Percentiles rank a stretch among this genome's conserved stretches.
phyloP scores from a whole-genome alignment of 495 filamentous ascomycete genomes.

The Niebla homalea region DNA sequence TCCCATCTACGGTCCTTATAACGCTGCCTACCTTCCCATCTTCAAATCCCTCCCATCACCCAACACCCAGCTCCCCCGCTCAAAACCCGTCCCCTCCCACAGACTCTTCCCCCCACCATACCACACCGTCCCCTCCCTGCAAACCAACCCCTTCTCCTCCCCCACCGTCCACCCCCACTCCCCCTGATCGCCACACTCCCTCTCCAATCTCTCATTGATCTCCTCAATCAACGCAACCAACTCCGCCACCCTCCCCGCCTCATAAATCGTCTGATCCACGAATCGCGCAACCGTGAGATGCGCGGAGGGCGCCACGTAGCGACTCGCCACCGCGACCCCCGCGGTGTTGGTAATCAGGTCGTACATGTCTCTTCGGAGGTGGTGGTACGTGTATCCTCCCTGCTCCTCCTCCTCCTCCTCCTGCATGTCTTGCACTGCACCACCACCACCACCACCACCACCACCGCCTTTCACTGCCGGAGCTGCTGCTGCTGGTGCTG shows the following conservation, averaged over 20 bases:
- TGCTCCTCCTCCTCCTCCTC: slow-evolving; percentile 29
- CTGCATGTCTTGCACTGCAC: too few species aligned
- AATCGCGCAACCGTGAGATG: slow-evolving; percentile 83
- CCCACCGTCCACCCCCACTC: slow-evolving; percentile 58
- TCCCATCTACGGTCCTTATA: too few species aligned
- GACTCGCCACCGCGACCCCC: slow-evolving; percentile 49
- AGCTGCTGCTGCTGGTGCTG: too few species aligned
- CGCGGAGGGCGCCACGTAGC: slow-evolving; percentile 76
- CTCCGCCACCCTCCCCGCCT: slow-evolving; percentile 31
- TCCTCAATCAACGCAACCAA: slow-evolving; percentile 58
- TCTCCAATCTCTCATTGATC: slow-evolving; percentile 58
- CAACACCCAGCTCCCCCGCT: background rate
- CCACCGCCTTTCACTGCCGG: too few species aligned
- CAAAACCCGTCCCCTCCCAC: slow-evolving; percentile 45
- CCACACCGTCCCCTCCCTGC: slow-evolving; percentile 59
- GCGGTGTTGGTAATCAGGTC: slow-evolving; percentile 34
- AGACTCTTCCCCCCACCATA: slow-evolving; percentile 67
- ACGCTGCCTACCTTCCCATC: background rate
- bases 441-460: too few species aligned
- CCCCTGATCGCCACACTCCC: slow-evolving; percentile 51
- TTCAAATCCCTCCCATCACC: too few species aligned
- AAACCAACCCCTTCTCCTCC: slow-evolving; percentile 60
- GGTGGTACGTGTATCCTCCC: slow-evolving; percentile 73
- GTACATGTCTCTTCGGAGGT: slow-evolving; percentile 70
- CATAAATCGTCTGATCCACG: slow-evolving; percentile 37